phyloP scores from a whole-genome alignment of 495 filamentous ascomycete genomes.

The Aspergillus cristatus region DNA sequence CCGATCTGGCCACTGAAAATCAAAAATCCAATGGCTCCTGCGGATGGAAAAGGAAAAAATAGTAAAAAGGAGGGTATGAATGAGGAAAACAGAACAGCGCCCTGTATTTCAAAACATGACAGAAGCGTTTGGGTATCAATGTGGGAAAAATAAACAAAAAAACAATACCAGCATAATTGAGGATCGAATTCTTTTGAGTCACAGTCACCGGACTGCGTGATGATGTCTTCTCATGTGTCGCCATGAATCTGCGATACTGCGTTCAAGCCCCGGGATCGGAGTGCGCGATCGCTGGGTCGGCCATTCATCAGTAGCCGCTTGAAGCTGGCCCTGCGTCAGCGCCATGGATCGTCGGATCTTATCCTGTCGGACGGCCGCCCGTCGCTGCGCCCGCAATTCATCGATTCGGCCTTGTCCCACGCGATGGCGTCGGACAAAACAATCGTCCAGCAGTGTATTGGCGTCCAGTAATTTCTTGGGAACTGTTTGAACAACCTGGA shows the following conservation, averaged over 20 bases:
- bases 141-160: no score
- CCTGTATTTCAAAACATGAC: not conserved
- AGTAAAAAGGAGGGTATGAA: not conserved
- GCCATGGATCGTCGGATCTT: conserved; percentile 34
- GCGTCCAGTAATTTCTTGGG: conserved; percentile 74
- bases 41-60: not conserved
- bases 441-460: conserved; percentile 70
- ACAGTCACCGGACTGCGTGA: conserved; percentile 26
- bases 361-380: conserved; percentile 35
- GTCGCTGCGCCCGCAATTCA: conserved; percentile 30
- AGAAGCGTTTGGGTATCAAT: conserved; percentile 12
- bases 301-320: conserved; percentile 31
- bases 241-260: conserved; percentile 30
- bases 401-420: conserved; percentile 59
- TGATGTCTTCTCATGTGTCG: conserved; percentile 23
- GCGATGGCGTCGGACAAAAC: conserved; percentile 68
- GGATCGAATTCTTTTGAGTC: not conserved
- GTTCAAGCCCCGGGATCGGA: conserved; percentile 26
- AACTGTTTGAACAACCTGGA: conserved; percentile 88
- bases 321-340: conserved; percentile 29
- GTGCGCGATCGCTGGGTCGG: conserved; percentile 18
- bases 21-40: not conserved
- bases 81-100: not conserved
- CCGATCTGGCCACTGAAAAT: not conserved
- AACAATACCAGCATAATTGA: no score